Evolutionary conservation across 208 protist species (phyloP).

Genomic region (Leishmania guyanensis): DNA sequence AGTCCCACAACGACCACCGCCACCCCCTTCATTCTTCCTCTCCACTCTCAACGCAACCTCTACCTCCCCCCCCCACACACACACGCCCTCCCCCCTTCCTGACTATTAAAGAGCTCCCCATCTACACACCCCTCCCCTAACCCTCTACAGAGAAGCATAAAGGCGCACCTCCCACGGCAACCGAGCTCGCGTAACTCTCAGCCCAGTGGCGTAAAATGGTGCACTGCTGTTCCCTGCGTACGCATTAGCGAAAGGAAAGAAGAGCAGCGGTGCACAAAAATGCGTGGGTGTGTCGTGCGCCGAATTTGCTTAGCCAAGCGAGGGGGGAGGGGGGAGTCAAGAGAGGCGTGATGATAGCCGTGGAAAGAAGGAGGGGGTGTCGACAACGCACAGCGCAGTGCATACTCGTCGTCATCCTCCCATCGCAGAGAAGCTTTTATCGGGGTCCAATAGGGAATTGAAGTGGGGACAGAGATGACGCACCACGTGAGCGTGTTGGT

Average conservation of each 20-base stretch:
- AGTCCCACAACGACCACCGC: neutral
- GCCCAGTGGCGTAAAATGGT: neutral
- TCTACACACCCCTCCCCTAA: neutral
- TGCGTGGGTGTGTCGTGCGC: neutral
- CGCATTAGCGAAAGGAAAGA: neutral
- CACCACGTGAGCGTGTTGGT: neutral
- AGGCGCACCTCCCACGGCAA: neutral
- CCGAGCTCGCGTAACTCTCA: neutral
- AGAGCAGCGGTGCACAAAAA: neutral
- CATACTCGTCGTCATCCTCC: neutral
- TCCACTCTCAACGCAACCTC: neutral
- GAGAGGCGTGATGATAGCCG: too few relatives aligned
- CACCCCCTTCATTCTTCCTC: neutral
- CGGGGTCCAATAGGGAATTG: neutral
- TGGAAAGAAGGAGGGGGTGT: neutral
- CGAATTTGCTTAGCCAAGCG: neutral
- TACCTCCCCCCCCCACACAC: neutral
- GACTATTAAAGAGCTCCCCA: neutral
- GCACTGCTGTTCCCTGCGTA: neutral
- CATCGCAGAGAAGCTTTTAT: neutral
- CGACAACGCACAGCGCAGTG: neutral
- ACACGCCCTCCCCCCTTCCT: neutral
- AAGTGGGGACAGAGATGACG: neutral
- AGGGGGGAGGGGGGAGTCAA: neutral
- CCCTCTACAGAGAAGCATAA: neutral